Evolutionary conservation across 768 basidiomycete species (phyloP), one percentile per base, ranked within the genome.

Genomic region (Russula vinacea): DNA sequence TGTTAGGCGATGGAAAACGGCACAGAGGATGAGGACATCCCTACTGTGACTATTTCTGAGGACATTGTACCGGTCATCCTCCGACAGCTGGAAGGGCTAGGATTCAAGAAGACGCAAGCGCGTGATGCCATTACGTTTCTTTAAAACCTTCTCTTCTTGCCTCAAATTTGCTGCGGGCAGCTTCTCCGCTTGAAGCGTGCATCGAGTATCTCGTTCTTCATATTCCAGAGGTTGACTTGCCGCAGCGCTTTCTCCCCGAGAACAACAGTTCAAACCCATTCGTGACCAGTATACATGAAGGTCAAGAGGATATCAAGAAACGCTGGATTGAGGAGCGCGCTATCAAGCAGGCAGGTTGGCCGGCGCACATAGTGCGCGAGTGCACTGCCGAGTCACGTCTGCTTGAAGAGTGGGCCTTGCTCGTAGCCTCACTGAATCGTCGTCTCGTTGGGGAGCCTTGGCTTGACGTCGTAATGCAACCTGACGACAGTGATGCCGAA

Each of bases 171-270:
- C 77, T 94, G 39, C 74, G 72, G 8, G 78, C 83, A 7, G 73
- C 86, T 2, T 78, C 84, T 6, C 83, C 88, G 5, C 74, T 93
- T 16, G 86, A 93, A 71, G 90, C 92, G 0, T 85, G 85, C 57
- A 87, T 94, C 51, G 90, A 94, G 68, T 92, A 92, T 75, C 80
- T 97, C 3, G 80, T 96, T 51, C 79, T 96, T 24, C 84, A 91
- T 69, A 72, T 90, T 6, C 89, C 94, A 0, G 94, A 98, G 76
- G 88, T 90, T 62, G 94, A 96, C 69, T 81, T 97, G 5, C 95
- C 95, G 0, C 71, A 78, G 56, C 81, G 83, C 32, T 92, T 92
- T 73, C 74, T 90, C 17, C 84, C 88, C 5, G 72, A 78, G 11
- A 74, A 74, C n/a, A 87, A 86, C 68, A 84, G 88, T 3, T 89